Evolutionary conservation across 208 protist genomes (phyloP), one percentile per base, ranked within the genome.

Genomic region (Leishmania guyanensis): DNA sequence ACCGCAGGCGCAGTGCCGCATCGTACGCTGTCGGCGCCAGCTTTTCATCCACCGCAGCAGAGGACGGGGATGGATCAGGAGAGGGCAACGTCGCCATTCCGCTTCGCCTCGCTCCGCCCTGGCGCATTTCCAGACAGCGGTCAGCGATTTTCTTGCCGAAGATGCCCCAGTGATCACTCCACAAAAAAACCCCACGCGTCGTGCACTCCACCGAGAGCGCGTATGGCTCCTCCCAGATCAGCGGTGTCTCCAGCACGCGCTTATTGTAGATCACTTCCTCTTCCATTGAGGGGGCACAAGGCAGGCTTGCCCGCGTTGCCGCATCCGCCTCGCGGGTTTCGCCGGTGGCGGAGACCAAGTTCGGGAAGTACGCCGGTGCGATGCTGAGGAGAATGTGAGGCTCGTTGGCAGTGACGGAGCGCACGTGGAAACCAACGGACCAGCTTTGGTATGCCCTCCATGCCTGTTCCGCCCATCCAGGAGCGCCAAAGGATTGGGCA

Each of bases 181-280:
- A 97, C 22, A 94, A 74, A 48, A 89, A 91, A 43, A 92, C 65
- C 3, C 93, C 93, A 6, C 68, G 83, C 16, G 71, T 22, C 3
- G 84, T 90, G 83, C 88, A 93, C 53, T 97, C 93, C 22, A 95
- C 77, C 8, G 91, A 94, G 14, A 97, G 70, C 60, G 85, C 82
- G 77, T 90, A 87, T 0, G 90, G 90, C 79, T 97, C 89, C 48
- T 97, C 91, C 89, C 90, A 97, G 54, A 97, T 93, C 16, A 97
- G 86, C 60, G 93, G 93, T 16, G 93, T 97, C 60, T 91, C 86
- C 29, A 97, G 86, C 78, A 95, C 84, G 9, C 84, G 82, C n/a
- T 83, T 75, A 62, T 95, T 82, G 78, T 91, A 97, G 66, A 84
- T 62, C 1, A 71, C 58, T 60, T 92, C 79, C 66, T 95, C 90